phyloP scores from a whole-genome alignment of 352 stramenopile genomes.

The Pilasporangium apinafurcum region DNA sequence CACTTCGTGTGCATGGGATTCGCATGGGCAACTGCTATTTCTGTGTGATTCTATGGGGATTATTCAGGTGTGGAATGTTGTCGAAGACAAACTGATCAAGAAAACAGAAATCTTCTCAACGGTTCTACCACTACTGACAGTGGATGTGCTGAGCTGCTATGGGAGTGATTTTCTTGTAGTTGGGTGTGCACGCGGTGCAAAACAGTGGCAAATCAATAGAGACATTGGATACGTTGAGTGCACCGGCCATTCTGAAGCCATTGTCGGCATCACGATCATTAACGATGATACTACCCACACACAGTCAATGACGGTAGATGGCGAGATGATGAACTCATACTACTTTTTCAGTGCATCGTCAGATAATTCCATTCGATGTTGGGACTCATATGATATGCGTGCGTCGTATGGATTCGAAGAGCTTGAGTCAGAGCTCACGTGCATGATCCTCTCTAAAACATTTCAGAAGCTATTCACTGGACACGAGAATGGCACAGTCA shows the following conservation, averaged over 20 bases:
- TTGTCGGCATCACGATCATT: conserved; percentile 42
- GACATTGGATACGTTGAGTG: conserved; percentile 59
- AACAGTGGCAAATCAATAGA: conserved; percentile 55
- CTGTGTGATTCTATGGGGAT: conserved; percentile 41
- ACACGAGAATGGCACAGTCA: conserved; percentile 45
- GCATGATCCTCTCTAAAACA: conserved; percentile 36
- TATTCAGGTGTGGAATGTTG: conserved; percentile 61
- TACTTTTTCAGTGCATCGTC: conserved; percentile 63
- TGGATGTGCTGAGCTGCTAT: conserved; percentile 2
- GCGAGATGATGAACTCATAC: conserved; percentile 13
- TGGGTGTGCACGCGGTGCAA: conserved; percentile 28
- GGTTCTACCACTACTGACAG: conserved; percentile 8
- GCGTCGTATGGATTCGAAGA: conserved; percentile 60
- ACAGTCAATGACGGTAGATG: too few relatives aligned
- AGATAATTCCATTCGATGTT: conserved; percentile 70
- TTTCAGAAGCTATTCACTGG: conserved; percentile 57
- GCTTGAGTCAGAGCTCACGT: conserved; percentile 53
- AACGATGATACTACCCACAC: too few relatives aligned
- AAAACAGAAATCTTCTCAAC: conserved; percentile 20
- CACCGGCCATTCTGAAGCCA: conserved; percentile 33
- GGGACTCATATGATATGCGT: conserved; percentile 68
- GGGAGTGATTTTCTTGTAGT: conserved; percentile 37
- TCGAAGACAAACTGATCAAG: conserved; percentile 53
- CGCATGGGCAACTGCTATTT: conserved; percentile 32
- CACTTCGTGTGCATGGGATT: conserved; percentile 59